Evolutionary conservation across 2,329 filamentous ascomycete genomes (phyloP).

Genomic region (Pleomassaria siparia): DNA sequence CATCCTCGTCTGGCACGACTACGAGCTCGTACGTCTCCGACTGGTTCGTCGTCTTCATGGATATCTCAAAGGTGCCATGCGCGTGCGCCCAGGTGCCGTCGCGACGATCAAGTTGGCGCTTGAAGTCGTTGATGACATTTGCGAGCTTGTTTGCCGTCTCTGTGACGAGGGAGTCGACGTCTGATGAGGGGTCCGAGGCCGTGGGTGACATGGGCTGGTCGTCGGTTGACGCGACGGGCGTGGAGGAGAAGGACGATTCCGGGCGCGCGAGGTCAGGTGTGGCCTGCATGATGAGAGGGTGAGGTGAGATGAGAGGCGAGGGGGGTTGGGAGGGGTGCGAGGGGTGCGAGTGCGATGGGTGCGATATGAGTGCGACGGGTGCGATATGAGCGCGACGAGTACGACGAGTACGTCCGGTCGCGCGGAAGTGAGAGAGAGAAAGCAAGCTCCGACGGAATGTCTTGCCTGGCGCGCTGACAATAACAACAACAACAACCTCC

Average conservation of each 20-base stretch:
- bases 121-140: slow-evolving; percentile 30
- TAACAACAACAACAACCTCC: too few species aligned
- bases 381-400: too few species aligned
- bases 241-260: slow-evolving; percentile 8
- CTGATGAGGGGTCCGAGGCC: background rate
- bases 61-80: slow-evolving; percentile 19
- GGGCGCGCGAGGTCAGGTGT: slow-evolving; percentile 2
- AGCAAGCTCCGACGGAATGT: too few species aligned
- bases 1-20: slow-evolving; percentile 10
- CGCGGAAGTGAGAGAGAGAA: too few species aligned
- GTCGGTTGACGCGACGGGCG: slow-evolving; percentile 8
- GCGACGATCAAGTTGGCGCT: slow-evolving; percentile 22
- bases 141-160: slow-evolving; percentile 20
- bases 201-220: slow-evolving; percentile 10
- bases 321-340: background rate
- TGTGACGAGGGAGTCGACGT: slow-evolving; percentile 20
- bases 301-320: background rate
- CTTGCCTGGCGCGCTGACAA: too few species aligned
- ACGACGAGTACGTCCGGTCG: too few species aligned
- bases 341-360: too few species aligned
- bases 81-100: slow-evolving; percentile 16
- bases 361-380: too few species aligned
- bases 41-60: slow-evolving; percentile 5
- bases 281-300: slow-evolving; percentile 1
- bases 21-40: slow-evolving; percentile 10